Percentiles rank a stretch among this genome's conserved stretches.
Conservation (phyloP, 495 filamentous ascomycete species). For the Trichoderma parareesei region DNA sequence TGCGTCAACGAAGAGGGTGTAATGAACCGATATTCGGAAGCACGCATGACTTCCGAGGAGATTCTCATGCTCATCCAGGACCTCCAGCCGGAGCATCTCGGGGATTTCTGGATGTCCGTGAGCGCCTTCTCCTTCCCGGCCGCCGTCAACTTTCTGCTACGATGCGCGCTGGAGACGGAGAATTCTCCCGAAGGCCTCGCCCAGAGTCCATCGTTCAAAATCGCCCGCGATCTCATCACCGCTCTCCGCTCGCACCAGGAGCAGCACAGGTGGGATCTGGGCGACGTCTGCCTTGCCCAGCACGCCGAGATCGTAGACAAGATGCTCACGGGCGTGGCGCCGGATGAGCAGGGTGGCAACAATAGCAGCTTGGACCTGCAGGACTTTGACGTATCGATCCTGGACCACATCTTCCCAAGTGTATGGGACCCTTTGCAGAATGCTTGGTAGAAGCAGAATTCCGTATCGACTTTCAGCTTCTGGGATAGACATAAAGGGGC, state of each 20-base stretch:
- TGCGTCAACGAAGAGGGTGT: constrained; percentile 35
- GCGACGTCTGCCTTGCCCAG: constrained; percentile 46
- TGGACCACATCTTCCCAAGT: constrained; percentile 19
- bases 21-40: constrained; percentile 41
- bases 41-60: constrained; percentile 41
- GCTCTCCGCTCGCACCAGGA: constrained; percentile 42
- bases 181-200: constrained; percentile 27
- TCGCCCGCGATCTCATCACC: constrained; percentile 28
- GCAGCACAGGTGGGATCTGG: constrained; percentile 47
- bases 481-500: background rate
- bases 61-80: constrained; percentile 45
- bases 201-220: constrained; percentile 34
- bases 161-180: constrained; percentile 39
- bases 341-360: constrained; percentile 19
- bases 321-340: constrained; percentile 22
- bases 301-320: constrained; percentile 29
- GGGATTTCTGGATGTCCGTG: constrained; percentile 44
- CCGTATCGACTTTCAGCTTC: background rate
- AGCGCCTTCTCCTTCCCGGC: constrained; percentile 44
- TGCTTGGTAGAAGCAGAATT: background rate
- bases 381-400: constrained; percentile 11
- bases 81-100: constrained; percentile 35
- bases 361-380: constrained; percentile 12
- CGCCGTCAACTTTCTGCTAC: constrained; percentile 40
- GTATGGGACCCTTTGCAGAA: constrained; percentile 17